These are phyloP conservation scores for Neurospora sp. DNA, from an alignment of 495 filamentous ascomycete genomes.

Conservation along the genomic window DNA sequence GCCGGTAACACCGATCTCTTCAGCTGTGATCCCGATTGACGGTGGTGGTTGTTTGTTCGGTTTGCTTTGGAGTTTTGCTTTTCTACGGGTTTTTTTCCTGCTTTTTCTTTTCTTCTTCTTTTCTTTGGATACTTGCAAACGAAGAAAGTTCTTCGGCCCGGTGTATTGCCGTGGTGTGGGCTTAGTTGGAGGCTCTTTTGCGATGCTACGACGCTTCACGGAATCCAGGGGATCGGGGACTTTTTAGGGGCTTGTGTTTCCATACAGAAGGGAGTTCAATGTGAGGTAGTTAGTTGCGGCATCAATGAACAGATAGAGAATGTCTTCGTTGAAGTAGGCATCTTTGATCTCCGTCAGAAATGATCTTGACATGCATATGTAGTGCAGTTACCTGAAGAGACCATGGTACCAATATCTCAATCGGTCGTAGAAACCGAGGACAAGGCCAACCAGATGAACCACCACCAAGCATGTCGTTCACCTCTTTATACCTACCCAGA, in stretches of 20 bases:
- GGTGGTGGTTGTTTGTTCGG: not conserved
- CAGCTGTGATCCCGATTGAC: not conserved
- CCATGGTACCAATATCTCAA: not conserved
- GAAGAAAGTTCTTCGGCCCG: not conserved
- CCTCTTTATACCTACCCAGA: not conserved
- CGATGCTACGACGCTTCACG: not conserved
- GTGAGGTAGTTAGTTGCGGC: not conserved
- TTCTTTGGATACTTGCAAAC: not conserved
- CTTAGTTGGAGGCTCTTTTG: not conserved
- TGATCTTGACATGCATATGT: not conserved
- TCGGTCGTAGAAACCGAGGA: not conserved
- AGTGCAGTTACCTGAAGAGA: not conserved
- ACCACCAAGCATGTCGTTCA: not conserved
- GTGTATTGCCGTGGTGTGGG: not conserved
- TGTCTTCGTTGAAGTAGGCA: not conserved
- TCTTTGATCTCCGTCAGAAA: not conserved
- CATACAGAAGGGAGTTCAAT: not conserved
- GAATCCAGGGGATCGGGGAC: not conserved
- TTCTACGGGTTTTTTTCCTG: not conserved
- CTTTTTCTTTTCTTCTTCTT: not conserved
- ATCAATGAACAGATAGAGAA: not conserved
- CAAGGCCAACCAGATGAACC: not conserved
- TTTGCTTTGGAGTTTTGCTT: not conserved
- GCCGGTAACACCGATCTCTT: not conserved
- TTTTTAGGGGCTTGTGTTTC: not conserved